These are phyloP conservation scores for Cucurbitaria berberidis DNA, from an alignment of 2,329 filamentous ascomycete genomes.

Conservation along the genomic window DNA sequence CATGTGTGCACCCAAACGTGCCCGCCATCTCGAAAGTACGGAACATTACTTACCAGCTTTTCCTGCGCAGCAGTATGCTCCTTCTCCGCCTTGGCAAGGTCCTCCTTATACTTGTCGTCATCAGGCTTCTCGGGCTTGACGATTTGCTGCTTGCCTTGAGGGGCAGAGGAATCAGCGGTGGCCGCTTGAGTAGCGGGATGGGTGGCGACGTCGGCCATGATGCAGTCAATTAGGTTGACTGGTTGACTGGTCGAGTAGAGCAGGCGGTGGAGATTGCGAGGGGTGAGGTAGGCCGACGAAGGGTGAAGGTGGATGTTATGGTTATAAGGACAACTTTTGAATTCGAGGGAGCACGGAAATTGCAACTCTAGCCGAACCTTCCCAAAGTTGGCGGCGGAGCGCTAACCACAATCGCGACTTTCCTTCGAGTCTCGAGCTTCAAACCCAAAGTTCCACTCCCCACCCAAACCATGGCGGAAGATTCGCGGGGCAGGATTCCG, in stretches of 20 bases:
- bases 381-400: background rate
- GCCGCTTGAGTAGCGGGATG: slow-evolving; percentile 44
- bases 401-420: background rate
- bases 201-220: slow-evolving; percentile 49
- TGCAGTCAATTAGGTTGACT: slow-evolving; percentile 28
- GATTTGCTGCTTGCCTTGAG: slow-evolving; percentile 46
- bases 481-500: slow-evolving; percentile 50
- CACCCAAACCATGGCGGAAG: slow-evolving; percentile 31
- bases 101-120: slow-evolving; percentile 80
- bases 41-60: slow-evolving; percentile 60
- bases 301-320: slow-evolving; percentile 4
- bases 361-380: slow-evolving; percentile 33
- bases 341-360: slow-evolving; percentile 28
- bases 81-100: slow-evolving; percentile 82
- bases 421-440: background rate
- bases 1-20: slow-evolving; percentile 4
- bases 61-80: slow-evolving; percentile 80
- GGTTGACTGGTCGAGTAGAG: slow-evolving; percentile 19
- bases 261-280: slow-evolving; percentile 11
- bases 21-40: background rate
- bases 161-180: slow-evolving; percentile 38
- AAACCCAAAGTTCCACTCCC: slow-evolving; percentile 5
- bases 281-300: slow-evolving; percentile 9
- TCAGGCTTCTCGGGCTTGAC: slow-evolving; percentile 84
- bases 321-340: slow-evolving; percentile 30